These are phyloP conservation scores for Penicillium capsulatum DNA, from an alignment of 2,329 filamentous ascomycete species.

Conservation along the genomic window DNA sequence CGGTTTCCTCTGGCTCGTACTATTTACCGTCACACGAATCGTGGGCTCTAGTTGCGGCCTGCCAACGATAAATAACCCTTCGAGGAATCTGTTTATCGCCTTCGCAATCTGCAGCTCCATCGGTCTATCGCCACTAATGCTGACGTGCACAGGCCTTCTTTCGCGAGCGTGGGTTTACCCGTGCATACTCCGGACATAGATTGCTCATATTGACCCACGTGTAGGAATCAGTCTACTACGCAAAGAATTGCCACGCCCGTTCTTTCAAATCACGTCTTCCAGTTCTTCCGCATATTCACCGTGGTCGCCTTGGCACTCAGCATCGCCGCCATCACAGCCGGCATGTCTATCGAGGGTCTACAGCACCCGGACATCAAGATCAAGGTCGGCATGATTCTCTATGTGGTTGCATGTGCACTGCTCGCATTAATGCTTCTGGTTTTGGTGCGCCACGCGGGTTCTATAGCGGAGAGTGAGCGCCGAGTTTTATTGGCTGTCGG, in stretches of 20 bases:
- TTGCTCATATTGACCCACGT: too few species aligned
- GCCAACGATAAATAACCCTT: slow-evolving; percentile 45
- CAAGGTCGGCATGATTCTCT: slow-evolving; percentile 44
- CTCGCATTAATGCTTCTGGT: slow-evolving; percentile 36
- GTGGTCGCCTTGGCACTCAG: slow-evolving; percentile 35
- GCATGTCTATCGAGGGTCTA: slow-evolving; percentile 28
- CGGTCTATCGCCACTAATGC: slow-evolving; percentile 49
- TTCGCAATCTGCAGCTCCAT: slow-evolving; percentile 46
- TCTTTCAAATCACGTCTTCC: slow-evolving; percentile 30
- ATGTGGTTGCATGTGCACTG: slow-evolving; percentile 33
- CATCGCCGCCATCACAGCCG: slow-evolving; percentile 44
- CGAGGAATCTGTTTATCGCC: slow-evolving; percentile 36
- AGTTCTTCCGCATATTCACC: slow-evolving; percentile 30
- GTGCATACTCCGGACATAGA: too few species aligned
- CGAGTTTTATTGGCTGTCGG: slow-evolving; percentile 45
- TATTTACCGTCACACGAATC: slow-evolving; percentile 52
- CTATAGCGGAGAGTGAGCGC: slow-evolving; percentile 45
- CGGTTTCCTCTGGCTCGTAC: slow-evolving; percentile 53
- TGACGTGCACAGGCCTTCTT: slow-evolving; percentile 46
- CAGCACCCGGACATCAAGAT: slow-evolving; percentile 32
- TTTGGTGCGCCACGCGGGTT: slow-evolving; percentile 28
- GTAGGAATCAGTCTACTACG: too few species aligned
- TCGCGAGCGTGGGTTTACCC: slow-evolving; percentile 29
- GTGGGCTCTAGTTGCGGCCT: slow-evolving; percentile 50
- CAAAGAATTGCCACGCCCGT: too few species aligned